Percentiles rank a stretch among this genome's conserved stretches.
These are phyloP conservation scores for Pichia pseudocactophila DNA, from an alignment of 805 yeast genomes.

Conservation along the genomic window DNA sequence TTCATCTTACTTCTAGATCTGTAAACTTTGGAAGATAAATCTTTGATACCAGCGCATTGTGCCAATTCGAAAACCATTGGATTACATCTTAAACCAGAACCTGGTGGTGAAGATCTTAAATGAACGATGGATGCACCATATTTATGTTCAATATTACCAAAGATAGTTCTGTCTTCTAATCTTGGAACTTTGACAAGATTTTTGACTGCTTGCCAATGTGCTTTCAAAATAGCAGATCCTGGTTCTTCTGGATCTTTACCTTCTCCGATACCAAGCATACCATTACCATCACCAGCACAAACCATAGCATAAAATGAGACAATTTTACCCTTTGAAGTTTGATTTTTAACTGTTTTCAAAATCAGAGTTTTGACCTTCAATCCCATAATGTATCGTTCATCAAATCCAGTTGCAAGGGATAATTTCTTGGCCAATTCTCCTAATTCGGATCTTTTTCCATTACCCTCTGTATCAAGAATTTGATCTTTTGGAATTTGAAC, in stretches of 20 bases:
- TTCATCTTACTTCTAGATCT: constrained; percentile 93
- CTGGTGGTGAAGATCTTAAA: constrained; percentile 82
- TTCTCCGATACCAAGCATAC: constrained; percentile 91
- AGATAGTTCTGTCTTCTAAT: constrained; percentile 84
- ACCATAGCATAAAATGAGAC: constrained; percentile 74
- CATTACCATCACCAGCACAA: constrained; percentile 87
- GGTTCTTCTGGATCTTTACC: constrained; percentile 80
- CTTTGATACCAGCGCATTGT: constrained; percentile 89
- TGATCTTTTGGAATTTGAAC: constrained; percentile 19
- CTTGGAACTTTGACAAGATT: constrained; percentile 76
- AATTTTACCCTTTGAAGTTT: constrained; percentile 88
- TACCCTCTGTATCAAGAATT: constrained; percentile 16
- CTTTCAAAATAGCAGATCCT: constrained; percentile 67
- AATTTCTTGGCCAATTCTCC: constrained; percentile 42
- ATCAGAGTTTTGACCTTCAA: constrained; percentile 59
- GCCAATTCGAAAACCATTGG: constrained; percentile 86
- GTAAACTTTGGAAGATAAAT: constrained; percentile 83
- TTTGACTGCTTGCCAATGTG: constrained; percentile 90
- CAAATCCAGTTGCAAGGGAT: constrained; percentile 57
- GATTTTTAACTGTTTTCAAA: constrained; percentile 77
- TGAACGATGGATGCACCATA: constrained; percentile 80
- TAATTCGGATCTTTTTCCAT: constrained; percentile 19
- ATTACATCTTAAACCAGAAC: constrained; percentile 88
- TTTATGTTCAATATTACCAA: constrained; percentile 73
- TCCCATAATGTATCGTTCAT: constrained; percentile 48